Conservation (phyloP, 2,329 filamentous ascomycete species). For the Penicillium crustosum region DNA sequence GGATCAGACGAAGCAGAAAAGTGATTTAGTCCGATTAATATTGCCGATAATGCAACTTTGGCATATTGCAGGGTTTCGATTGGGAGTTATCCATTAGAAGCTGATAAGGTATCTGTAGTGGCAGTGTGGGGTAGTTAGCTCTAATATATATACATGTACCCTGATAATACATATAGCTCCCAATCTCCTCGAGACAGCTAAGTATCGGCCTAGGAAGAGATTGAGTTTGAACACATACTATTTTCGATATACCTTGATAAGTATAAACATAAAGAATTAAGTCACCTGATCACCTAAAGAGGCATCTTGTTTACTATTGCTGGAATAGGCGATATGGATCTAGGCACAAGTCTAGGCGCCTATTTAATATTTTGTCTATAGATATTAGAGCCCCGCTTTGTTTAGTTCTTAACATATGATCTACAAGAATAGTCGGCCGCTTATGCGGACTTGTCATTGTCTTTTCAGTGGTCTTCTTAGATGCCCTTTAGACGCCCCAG, state of each 20-base stretch:
- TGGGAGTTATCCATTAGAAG: not conserved
- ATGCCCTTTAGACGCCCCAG: too few species aligned
- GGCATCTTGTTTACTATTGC: slow-evolving; percentile 24
- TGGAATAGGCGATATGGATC: slow-evolving; percentile 17
- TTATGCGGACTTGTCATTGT: too few species aligned
- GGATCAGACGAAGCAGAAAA: not conserved
- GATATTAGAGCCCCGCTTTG: slow-evolving; percentile 19
- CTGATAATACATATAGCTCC: not conserved
- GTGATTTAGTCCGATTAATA: not conserved
- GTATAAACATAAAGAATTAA: not conserved
- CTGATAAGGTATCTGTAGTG: not conserved
- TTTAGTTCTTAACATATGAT: slow-evolving; percentile 24
- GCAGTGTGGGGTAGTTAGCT: not conserved
- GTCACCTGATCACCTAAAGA: not conserved
- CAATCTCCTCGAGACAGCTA: not conserved
- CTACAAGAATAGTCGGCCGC: slow-evolving; percentile 7
- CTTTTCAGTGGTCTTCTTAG: too few species aligned
- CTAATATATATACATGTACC: not conserved
- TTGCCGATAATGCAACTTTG: not conserved
- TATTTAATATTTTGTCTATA: slow-evolving; percentile 23
- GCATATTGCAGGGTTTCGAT: not conserved
- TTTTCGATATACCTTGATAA: not conserved
- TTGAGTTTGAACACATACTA: not conserved
- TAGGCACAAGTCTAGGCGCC: slow-evolving; percentile 16
- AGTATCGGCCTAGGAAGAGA: not conserved